Evolutionary conservation across 352 stramenopile species (phyloP).

Genomic region (Globisporangium mamillatum): DNA sequence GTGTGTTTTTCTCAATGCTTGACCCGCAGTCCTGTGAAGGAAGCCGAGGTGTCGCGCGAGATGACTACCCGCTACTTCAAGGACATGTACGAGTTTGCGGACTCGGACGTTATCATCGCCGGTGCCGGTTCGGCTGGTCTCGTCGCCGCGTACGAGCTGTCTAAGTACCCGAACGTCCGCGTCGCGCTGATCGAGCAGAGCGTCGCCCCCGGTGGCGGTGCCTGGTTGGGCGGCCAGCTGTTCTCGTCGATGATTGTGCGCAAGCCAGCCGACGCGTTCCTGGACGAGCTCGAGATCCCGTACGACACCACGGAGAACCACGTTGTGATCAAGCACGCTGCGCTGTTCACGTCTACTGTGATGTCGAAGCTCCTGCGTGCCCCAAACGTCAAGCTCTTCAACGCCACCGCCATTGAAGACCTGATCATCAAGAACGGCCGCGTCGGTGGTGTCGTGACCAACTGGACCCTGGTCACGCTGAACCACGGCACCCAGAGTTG

Average conservation of each 20-base stretch:
- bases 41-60: slow-evolving; percentile 61
- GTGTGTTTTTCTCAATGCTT: background rate
- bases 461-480: slow-evolving; percentile 65
- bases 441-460: slow-evolving; percentile 62
- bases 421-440: slow-evolving; percentile 63
- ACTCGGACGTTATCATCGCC: slow-evolving; percentile 66
- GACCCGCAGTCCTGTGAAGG: slow-evolving; percentile 46
- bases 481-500: slow-evolving; percentile 71
- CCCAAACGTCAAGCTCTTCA: slow-evolving; percentile 72
- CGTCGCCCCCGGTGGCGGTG: slow-evolving; percentile 49
- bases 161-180: slow-evolving; percentile 55
- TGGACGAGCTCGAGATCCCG: slow-evolving; percentile 66
- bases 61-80: slow-evolving; percentile 77
- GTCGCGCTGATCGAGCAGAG: slow-evolving; percentile 65
- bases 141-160: slow-evolving; percentile 58
- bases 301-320: slow-evolving; percentile 65
- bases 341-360: slow-evolving; percentile 62
- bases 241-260: slow-evolving; percentile 72
- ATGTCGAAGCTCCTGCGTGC: slow-evolving; percentile 56
- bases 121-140: slow-evolving; percentile 56
- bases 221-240: slow-evolving; percentile 59
- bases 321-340: slow-evolving; percentile 66
- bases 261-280: slow-evolving; percentile 56
- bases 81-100: slow-evolving; percentile 71
- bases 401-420: slow-evolving; percentile 66